phyloP scores from a whole-genome alignment of 1,284 basidiomycete species.

The Ceratobasidium theobromae region DNA sequence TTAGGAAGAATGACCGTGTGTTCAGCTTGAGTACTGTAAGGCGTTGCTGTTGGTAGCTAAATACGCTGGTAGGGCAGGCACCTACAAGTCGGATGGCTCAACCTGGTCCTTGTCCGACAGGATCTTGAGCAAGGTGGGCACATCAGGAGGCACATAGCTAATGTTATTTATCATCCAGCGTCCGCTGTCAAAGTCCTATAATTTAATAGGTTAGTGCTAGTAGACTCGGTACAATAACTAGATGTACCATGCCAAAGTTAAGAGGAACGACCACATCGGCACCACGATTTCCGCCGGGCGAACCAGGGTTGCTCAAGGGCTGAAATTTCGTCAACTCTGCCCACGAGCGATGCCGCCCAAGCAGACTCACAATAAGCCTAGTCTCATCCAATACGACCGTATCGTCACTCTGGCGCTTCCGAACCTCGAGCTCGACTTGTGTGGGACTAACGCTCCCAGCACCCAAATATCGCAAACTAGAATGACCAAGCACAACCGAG shows the following conservation, averaged over 20 bases:
- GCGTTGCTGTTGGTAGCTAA: not conserved
- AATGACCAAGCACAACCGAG: not conserved
- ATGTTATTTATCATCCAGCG: not conserved
- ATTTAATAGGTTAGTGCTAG: not conserved
- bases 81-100: slow-evolving; percentile 13
- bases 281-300: slow-evolving; percentile 44
- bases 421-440: not conserved
- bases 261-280: slow-evolving; percentile 44
- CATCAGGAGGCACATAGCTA: not conserved
- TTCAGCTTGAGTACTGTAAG: not conserved
- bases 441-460: not conserved
- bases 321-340: not conserved
- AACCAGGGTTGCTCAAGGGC: slow-evolving; percentile 43
- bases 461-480: no score
- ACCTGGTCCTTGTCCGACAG: not conserved
- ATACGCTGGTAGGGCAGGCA: not conserved
- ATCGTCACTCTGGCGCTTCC: not conserved
- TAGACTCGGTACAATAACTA: no score
- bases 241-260: slow-evolving; percentile 33
- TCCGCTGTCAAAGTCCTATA: not conserved
- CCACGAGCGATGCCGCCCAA: not conserved
- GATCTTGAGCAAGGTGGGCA: slow-evolving; percentile 3
- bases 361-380: not conserved
- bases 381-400: not conserved
- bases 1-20: slow-evolving; percentile 2